Evolutionary conservation across 306 rosid species (phyloP), one percentile per base, ranked within the genome.

Genomic region (Cicer bijugum): DNA sequence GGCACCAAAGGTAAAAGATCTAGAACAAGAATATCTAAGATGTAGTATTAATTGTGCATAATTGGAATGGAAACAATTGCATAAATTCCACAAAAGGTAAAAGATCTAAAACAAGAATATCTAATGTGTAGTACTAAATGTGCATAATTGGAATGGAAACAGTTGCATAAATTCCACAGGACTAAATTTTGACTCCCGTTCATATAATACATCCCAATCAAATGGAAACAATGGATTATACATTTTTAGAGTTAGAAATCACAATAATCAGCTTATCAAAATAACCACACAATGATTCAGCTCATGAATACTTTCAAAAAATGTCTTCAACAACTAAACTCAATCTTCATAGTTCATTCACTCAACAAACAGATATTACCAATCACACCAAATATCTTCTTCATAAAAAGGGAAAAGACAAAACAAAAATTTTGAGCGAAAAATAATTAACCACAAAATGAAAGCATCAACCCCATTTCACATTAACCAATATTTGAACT

Each of bases 391-490:
- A 58, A 48, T 51, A 66, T 17, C 48, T 61, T 17, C 48, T 61
- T 15, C 51, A 42, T 11, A 0, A 6, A 47, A 43, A 37, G 8
- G 39, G 14, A 78, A 78, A 59, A 58, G 8, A 47, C 33, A 78
- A 78, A 51, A 65, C 67, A 47, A 12, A 57, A 37, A 15, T 47
- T 50, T 38, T 6, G 16, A 58, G 45, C 35, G 6, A 23, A 50
- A 67, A 40, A 20, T 35, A 61, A 48, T 5, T 23, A 58, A 58
- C 7, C 47, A 67, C 38, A 28, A 28, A 45, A 39, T 7, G 14
- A 28, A 56, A 72, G 78, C 38, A 80, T 23, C n/a, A 44, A 71
- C 71, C 74, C 63, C 59, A 63, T 11, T 46, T 51, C 7, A 72
- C 56, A 67, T 8, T 35, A 28, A 28, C 35, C 35, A 28, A 28